Conservation (phyloP, 441 rosid genomes). For the Pelargonium myrrhifolium region DNA sequence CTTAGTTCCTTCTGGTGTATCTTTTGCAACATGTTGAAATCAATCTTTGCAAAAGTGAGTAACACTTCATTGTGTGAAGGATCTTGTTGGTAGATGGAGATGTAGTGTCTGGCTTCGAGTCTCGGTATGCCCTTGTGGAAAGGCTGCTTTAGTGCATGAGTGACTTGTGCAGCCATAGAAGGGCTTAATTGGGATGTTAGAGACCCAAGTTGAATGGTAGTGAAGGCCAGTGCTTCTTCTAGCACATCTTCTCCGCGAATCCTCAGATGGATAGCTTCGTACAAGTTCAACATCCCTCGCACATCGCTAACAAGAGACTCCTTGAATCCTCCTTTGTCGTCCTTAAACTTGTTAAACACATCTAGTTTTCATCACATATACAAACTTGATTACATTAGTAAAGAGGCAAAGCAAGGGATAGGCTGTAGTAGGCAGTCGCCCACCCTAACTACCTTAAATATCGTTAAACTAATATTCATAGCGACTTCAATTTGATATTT, state of each 20-base stretch:
- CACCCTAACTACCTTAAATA: too few species aligned
- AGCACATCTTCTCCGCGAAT: conserved; percentile 22
- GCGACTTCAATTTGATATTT: too few species aligned
- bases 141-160: neutral
- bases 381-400: neutral
- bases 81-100: conserved; percentile 10
- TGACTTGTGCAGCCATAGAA: neutral
- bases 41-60: conserved; percentile 17
- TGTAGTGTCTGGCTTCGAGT: conserved; percentile 14
- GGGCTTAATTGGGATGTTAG: neutral
- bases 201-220: conserved; percentile 3
- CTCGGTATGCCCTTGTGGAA: conserved; percentile 1
- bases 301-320: conserved; percentile 5
- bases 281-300: conserved; percentile 20
- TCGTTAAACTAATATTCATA: too few species aligned
- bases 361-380: neutral
- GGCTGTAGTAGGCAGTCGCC: too few species aligned
- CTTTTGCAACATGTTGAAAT: conserved; percentile 26
- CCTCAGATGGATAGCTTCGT: conserved; percentile 23
- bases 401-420: too few species aligned
- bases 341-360: conserved; percentile 20
- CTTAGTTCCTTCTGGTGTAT: conserved; percentile 25
- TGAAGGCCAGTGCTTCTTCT: conserved; percentile 25
- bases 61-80: conserved; percentile 3
- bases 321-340: conserved; percentile 14